Percentiles rank a stretch among this genome's conserved stretches.
Conservation (phyloP, 2,329 filamentous ascomycete genomes). For the Orbilia brochopaga region DNA sequence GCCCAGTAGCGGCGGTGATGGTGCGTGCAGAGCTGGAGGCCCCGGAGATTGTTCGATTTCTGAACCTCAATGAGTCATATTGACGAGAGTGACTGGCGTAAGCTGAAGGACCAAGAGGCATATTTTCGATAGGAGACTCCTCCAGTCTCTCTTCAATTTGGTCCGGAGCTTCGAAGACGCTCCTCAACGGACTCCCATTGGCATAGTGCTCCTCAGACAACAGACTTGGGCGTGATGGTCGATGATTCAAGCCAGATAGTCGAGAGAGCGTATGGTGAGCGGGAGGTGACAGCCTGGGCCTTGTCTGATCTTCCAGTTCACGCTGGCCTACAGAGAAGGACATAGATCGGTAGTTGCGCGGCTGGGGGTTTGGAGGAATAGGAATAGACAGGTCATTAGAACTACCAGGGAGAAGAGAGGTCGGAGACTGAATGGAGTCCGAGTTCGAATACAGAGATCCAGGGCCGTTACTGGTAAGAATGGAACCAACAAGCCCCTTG, state of each 20-base stretch:
- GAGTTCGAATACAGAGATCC: slow-evolving; percentile 61
- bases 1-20: slow-evolving; percentile 30
- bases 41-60: slow-evolving; percentile 54
- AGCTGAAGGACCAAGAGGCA: slow-evolving; percentile 67
- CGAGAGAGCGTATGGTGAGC: slow-evolving; percentile 64
- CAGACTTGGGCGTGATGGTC: slow-evolving; percentile 79
- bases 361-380: slow-evolving; percentile 85
- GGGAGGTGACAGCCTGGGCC: slow-evolving; percentile 57
- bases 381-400: slow-evolving; percentile 76
- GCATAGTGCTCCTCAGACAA: slow-evolving; percentile 70
- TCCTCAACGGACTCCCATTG: slow-evolving; percentile 61
- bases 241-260: slow-evolving; percentile 74
- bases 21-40: slow-evolving; percentile 53
- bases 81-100: slow-evolving; percentile 57
- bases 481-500: slow-evolving; percentile 59
- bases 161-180: slow-evolving; percentile 72
- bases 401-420: slow-evolving; percentile 58
- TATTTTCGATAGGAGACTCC: slow-evolving; percentile 68
- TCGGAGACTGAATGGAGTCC: slow-evolving; percentile 64
- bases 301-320: slow-evolving; percentile 68
- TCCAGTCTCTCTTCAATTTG: slow-evolving; percentile 65
- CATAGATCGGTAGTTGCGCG: slow-evolving; percentile 91
- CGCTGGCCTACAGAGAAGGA: slow-evolving; percentile 95
- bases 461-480: slow-evolving; percentile 70
- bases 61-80: slow-evolving; percentile 56